These are phyloP conservation scores for Trametopsis cervina DNA, from an alignment of 768 basidiomycete genomes.

Conservation along the genomic window DNA sequence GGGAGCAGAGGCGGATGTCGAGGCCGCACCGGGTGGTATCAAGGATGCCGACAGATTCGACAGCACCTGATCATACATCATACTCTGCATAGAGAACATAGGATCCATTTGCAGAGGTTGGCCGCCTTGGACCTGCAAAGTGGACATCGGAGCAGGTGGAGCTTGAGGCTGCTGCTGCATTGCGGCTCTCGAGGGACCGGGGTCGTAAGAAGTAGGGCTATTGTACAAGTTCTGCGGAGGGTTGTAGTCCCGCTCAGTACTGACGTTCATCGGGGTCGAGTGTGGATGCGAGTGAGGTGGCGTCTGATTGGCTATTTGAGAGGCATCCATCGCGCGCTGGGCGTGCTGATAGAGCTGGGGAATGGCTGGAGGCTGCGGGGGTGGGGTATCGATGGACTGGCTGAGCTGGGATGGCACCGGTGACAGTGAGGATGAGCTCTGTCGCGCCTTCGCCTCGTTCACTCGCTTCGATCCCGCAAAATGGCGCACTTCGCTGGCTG, in stretches of 20 bases:
- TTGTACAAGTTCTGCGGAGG: background rate
- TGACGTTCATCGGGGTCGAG: background rate
- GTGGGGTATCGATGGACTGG: background rate
- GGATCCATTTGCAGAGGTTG: slow-evolving; percentile 9
- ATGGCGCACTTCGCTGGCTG: slow-evolving; percentile 18
- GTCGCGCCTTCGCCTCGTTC: background rate
- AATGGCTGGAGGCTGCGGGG: too few species aligned
- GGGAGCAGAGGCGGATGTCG: background rate
- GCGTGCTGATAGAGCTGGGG: too few species aligned
- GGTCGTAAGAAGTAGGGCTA: background rate
- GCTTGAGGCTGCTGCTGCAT: background rate
- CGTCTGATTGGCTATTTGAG: background rate
- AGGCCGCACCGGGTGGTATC: slow-evolving; percentile 5
- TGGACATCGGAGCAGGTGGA: background rate
- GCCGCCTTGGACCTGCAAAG: background rate
- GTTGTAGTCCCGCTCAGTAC: background rate
- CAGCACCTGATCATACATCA: slow-evolving; percentile 22
- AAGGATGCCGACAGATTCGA: slow-evolving; percentile 12
- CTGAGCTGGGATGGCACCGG: background rate
- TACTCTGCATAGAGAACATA: slow-evolving; percentile 17
- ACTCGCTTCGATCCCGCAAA: slow-evolving; percentile 32
- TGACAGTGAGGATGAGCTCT: background rate
- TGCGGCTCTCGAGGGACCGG: background rate
- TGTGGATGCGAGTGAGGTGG: background rate
- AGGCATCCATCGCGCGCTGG: background rate